Evolutionary conservation across 2,329 filamentous ascomycete species (phyloP).

Genomic region (Pestalotiopsis sp.): DNA sequence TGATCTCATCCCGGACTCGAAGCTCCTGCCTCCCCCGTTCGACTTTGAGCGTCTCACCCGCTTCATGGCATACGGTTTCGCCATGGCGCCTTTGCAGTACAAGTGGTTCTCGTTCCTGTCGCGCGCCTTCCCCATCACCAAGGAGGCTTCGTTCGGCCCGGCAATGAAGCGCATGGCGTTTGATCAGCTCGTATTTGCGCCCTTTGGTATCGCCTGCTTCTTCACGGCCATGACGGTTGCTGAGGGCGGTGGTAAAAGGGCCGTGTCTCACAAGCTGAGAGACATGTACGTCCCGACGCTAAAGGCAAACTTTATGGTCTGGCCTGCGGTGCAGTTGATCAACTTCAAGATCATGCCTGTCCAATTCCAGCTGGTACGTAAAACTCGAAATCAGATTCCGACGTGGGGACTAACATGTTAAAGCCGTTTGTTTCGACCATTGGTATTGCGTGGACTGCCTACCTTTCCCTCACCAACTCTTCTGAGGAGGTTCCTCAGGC

Average conservation of each 20-base stretch:
- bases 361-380: conserved; percentile 90
- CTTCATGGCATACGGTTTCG: conserved; percentile 97
- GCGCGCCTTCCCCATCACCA: conserved; percentile 80
- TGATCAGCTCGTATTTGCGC: conserved; percentile 93
- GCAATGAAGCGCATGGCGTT: conserved; percentile 89
- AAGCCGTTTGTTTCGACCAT: conserved; percentile 95
- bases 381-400: background rate
- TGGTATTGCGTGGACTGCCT: conserved; percentile 97
- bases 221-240: conserved; percentile 97
- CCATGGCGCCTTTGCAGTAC: conserved; percentile 94
- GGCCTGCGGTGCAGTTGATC: conserved; percentile 94
- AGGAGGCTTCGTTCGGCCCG: conserved; percentile 72
- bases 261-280: conserved; percentile 80
- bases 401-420: conserved; percentile 15
- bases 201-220: conserved; percentile 83
- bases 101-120: conserved; percentile 92
- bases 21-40: conserved; percentile 75
- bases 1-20: conserved; percentile 69
- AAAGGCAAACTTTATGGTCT: conserved; percentile 94
- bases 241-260: conserved; percentile 84
- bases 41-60: conserved; percentile 93
- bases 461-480: conserved; percentile 89
- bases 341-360: conserved; percentile 96
- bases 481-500: conserved; percentile 65
- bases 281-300: conserved; percentile 94